Evolutionary conservation across 257 asterid genomes (phyloP).

Genomic region (Solanum virginianum): DNA sequence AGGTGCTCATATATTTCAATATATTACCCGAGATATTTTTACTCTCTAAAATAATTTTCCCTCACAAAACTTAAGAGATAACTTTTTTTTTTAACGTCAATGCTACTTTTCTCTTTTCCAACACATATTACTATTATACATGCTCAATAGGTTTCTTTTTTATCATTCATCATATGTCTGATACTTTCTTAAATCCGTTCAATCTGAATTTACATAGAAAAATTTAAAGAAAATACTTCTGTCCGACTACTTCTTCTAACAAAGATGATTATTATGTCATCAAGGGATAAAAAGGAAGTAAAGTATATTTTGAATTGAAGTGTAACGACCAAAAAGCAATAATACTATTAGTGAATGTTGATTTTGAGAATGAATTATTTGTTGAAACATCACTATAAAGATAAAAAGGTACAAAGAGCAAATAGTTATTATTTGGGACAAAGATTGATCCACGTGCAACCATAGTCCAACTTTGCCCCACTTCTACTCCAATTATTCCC

Average conservation of each 20-base stretch:
- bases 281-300: too few species aligned
- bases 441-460: neutral
- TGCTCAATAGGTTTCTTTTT: neutral
- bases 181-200: neutral
- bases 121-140: neutral
- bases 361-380: neutral
- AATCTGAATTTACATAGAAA: neutral
- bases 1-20: neutral
- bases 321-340: neutral
- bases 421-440: neutral
- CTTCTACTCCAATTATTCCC: neutral
- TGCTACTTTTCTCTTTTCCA: neutral
- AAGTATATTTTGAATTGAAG: neutral
- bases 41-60: neutral
- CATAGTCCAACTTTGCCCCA: neutral
- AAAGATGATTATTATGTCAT: neutral
- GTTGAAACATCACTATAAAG: neutral
- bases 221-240: accelerated
- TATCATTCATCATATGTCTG: accelerated
- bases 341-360: neutral
- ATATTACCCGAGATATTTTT: neutral
- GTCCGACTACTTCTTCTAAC: neutral
- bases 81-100: neutral
- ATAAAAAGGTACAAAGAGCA: neutral
- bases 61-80: too few species aligned